These are phyloP conservation scores for Amphicarpaea edgeworthii DNA, from an alignment of 306 rosid genomes.

Conservation along the genomic window DNA sequence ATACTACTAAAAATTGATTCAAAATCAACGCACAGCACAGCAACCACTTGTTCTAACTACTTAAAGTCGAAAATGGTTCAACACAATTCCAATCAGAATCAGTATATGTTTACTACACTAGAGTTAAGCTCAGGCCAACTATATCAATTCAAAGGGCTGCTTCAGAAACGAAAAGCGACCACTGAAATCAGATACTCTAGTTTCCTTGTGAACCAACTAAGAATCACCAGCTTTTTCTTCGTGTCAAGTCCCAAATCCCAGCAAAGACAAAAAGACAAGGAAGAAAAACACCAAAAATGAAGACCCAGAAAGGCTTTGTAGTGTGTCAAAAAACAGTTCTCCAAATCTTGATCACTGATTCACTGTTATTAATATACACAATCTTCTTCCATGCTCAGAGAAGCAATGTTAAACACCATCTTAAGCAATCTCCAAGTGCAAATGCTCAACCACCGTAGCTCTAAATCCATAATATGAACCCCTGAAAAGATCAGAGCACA, in stretches of 20 bases:
- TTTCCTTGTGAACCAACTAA: constrained; percentile 46
- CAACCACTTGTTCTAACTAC: constrained; percentile 48
- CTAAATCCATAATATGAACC: constrained; percentile 46
- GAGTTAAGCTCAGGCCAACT: constrained; percentile 54
- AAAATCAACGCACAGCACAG: constrained; percentile 41
- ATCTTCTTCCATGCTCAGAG: constrained; percentile 77
- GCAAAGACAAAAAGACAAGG: constrained; percentile 13
- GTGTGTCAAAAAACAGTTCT: constrained; percentile 37
- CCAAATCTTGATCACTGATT: constrained; percentile 57
- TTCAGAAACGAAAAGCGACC: constrained; percentile 57
- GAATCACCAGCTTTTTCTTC: constrained; percentile 51
- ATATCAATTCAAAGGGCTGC: constrained; percentile 58
- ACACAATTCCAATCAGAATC: constrained; percentile 45
- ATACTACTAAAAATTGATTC: constrained; percentile 43
- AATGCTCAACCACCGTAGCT: constrained; percentile 50
- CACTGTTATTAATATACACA: constrained; percentile 61
- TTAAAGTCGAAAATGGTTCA: constrained; percentile 42
- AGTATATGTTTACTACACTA: constrained; percentile 27
- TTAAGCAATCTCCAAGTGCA: constrained; percentile 60
- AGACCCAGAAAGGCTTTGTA: constrained; percentile 41
- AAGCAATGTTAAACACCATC: constrained; percentile 51
- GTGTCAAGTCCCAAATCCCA: constrained; percentile 53
- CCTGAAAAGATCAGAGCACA: constrained; percentile 35
- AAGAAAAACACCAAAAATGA: constrained; percentile 39
- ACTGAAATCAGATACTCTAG: constrained; percentile 54